These are phyloP conservation scores for Neltuma alba DNA, from an alignment of 306 rosid species.

Conservation along the genomic window DNA sequence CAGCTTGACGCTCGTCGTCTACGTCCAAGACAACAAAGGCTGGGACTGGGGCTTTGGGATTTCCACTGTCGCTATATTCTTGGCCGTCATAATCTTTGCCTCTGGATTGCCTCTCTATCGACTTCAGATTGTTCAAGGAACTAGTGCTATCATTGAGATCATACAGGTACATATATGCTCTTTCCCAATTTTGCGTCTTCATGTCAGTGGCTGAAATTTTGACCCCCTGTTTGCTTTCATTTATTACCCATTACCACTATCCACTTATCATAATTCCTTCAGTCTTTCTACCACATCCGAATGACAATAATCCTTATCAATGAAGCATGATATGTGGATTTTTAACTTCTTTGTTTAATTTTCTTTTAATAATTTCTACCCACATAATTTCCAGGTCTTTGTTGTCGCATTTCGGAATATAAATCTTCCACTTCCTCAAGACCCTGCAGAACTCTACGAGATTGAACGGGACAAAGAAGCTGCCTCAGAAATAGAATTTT, in stretches of 20 bases:
- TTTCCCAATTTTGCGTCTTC: neutral
- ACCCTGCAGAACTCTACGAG: slow-evolving; percentile 71
- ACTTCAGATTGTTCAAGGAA: slow-evolving; percentile 55
- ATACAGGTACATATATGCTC: slow-evolving; percentile 54
- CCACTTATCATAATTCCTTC: too few relatives aligned
- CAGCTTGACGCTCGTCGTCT: slow-evolving; percentile 77
- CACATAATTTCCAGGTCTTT: slow-evolving; percentile 59
- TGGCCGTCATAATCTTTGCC: slow-evolving; percentile 52
- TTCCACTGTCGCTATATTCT: slow-evolving; percentile 56
- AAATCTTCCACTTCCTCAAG: slow-evolving; percentile 73
- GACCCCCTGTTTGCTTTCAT: too few relatives aligned
- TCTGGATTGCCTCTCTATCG: slow-evolving; percentile 76
- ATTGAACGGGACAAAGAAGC: slow-evolving; percentile 67
- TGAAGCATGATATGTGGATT: neutral
- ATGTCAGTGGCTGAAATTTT: too few relatives aligned
- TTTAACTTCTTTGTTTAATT: neutral
- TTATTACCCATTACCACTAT: too few relatives aligned
- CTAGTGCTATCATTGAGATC: slow-evolving; percentile 64
- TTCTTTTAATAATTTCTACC: neutral
- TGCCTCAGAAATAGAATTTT: slow-evolving; percentile 55
- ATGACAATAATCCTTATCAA: too few relatives aligned
- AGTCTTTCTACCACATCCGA: neutral
- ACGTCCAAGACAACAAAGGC: slow-evolving; percentile 74
- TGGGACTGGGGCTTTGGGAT: slow-evolving; percentile 93
- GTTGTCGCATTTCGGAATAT: slow-evolving; percentile 82